Conservation (phyloP, 2,329 filamentous ascomycete genomes). For the Ophiostoma sp. region DNA sequence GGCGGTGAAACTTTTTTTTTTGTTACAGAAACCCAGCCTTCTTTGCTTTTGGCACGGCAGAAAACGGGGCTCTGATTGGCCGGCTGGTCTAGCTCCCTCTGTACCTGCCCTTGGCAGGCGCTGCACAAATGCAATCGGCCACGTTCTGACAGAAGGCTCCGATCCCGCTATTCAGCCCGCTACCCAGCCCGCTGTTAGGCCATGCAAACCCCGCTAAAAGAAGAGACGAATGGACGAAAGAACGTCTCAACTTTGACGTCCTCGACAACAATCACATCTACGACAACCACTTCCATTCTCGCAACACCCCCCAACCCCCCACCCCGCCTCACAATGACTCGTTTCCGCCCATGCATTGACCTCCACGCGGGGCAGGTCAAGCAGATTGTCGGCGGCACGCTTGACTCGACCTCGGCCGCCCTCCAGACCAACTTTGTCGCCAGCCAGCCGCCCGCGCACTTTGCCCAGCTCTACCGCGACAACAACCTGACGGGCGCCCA, state of each 20-base stretch:
- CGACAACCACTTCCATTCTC: not conserved
- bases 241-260: not conserved
- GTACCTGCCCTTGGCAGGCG: not conserved
- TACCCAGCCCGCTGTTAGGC: not conserved
- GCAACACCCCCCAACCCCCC: not conserved
- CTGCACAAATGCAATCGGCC: not conserved
- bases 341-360: constrained; percentile 95
- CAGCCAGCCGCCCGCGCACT: constrained; percentile 76
- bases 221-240: not conserved
- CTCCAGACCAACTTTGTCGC: constrained; percentile 94
- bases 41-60: constrained; percentile 18
- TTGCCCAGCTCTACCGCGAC: constrained; percentile 77
- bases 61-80: not conserved
- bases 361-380: constrained; percentile 97
- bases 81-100: not conserved
- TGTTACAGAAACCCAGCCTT: not conserved
- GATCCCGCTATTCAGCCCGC: not conserved
- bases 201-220: not conserved
- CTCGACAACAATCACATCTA: not conserved
- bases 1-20: constrained; percentile 24
- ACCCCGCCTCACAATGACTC: constrained; percentile 63
- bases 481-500: constrained; percentile 76
- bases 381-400: constrained; percentile 94
- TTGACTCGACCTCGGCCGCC: constrained; percentile 64
- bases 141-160: not conserved